Evolutionary conservation across 2,329 filamentous ascomycete genomes (phyloP).

Genomic region (Dactylella cylindrospora): DNA sequence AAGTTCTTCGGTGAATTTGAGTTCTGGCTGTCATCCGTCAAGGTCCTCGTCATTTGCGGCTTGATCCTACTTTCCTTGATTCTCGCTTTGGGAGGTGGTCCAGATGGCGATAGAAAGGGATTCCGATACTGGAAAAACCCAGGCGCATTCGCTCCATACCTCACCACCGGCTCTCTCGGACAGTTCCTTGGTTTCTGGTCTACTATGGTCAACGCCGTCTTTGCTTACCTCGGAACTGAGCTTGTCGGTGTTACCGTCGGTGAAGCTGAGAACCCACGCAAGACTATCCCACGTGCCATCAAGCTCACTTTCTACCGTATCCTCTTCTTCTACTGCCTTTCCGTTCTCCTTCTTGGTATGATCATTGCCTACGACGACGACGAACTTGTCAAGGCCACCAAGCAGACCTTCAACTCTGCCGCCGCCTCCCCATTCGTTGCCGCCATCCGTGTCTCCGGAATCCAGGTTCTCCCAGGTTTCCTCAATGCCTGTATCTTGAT

Average conservation of each 20-base stretch:
- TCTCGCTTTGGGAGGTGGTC: slow-evolving; percentile 66
- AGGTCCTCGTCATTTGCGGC: slow-evolving; percentile 67
- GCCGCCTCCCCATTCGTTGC: slow-evolving; percentile 74
- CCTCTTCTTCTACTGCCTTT: slow-evolving; percentile 74
- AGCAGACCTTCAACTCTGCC: slow-evolving; percentile 54
- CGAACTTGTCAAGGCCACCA: slow-evolving; percentile 63
- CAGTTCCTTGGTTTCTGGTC: slow-evolving; percentile 68
- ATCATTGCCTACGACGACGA: slow-evolving; percentile 70
- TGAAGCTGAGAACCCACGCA: slow-evolving; percentile 76
- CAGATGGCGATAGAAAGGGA: slow-evolving; percentile 63
- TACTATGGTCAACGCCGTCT: slow-evolving; percentile 73
- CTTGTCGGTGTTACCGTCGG: slow-evolving; percentile 76
- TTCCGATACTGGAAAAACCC: slow-evolving; percentile 68
- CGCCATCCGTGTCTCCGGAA: slow-evolving; percentile 66
- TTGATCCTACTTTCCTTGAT: slow-evolving; percentile 67
- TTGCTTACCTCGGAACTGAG: slow-evolving; percentile 76
- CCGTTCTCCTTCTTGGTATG: slow-evolving; percentile 74
- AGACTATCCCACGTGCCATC: slow-evolving; percentile 74
- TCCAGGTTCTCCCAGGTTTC: slow-evolving; percentile 65
- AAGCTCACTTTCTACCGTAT: slow-evolving; percentile 81
- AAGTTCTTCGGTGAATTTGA: slow-evolving; percentile 70
- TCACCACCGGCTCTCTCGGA: slow-evolving; percentile 52
- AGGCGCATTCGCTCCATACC: slow-evolving; percentile 61
- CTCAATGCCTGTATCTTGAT: slow-evolving; percentile 73
- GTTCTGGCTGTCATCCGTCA: slow-evolving; percentile 63